phyloP scores from a whole-genome alignment of 73 alveolate genomes.

The Tetrahymena borealis region DNA sequence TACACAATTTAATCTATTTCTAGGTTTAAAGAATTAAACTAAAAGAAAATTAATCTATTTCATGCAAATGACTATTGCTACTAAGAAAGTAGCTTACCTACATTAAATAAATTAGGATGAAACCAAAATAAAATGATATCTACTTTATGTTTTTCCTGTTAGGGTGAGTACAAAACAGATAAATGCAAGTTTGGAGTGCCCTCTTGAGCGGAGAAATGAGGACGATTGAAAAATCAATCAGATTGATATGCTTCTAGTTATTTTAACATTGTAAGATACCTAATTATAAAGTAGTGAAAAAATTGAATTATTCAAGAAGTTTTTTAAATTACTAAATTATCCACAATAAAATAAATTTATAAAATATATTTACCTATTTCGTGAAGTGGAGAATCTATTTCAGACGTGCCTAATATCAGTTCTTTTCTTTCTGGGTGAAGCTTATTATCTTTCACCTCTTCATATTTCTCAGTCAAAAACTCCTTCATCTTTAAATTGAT shows the following conservation, averaged over 20 bases:
- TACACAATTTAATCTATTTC: not conserved
- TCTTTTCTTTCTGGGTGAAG: not conserved
- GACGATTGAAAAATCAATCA: not conserved
- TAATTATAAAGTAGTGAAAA: not conserved
- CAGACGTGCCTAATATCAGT: not conserved
- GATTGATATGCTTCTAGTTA: not conserved
- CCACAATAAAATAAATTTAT: no score
- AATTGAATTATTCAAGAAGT: not conserved
- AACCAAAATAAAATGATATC: not conserved
- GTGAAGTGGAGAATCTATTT: not conserved
- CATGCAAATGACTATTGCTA: not conserved
- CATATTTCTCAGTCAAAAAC: not conserved
- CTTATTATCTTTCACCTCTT: not conserved
- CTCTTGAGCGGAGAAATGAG: not conserved
- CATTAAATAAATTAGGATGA: no score
- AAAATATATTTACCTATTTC: not conserved
- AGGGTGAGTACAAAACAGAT: not conserved
- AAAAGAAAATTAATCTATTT: not conserved
- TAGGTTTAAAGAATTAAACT: not conserved
- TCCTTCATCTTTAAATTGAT: not conserved
- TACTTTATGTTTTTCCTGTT: not conserved
- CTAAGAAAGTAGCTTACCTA: no score
- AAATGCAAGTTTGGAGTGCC: not conserved
- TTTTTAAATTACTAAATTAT: no score
- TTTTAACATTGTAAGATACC: not conserved